Base-by-base conservation (phyloP, 176 grass and related monocot species). In the Avena eriantha region DNA sequence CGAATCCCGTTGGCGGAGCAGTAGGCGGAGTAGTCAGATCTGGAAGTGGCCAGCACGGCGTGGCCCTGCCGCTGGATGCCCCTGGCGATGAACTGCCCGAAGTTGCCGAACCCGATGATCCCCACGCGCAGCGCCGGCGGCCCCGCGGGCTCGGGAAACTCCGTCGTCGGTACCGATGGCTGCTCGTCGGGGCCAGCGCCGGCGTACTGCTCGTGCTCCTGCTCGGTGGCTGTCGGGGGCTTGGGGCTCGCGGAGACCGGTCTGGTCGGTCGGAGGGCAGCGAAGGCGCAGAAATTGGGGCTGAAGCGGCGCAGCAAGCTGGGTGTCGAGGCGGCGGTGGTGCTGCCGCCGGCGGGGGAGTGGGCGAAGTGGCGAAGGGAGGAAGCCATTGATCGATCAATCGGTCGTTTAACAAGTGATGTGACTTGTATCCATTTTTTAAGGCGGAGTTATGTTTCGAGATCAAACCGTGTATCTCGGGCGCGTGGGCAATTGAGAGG, bases 61-160 rank as follows among this genome's bases (percentile, higher is more conserved):
- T 95, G 88, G 77, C 93, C 91, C 74, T 87, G 89, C 81, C 91
- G 59, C 47, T 73, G 85, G 29, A 95, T 78, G n/a, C 93, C 93
- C 17, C 31, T 26, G 6, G 93, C 86, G 58, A 93, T 89, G 80
- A 95, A 93, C 72, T 91, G 93, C 8, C 88, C 91, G 29, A 95
- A 95, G 65, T 93, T 95, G 19, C 88, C 84, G 49, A 95, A 95
- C 24, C 88, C 93, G 7, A 91, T 59, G 50, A 95, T 95, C 18
- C 84, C 91, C 10, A 95, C 76, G 19, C 74, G 73, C 75, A 90
- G 82, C 29, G 57, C 19, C 8, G 12, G 53, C 19, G 4, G 13
- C 2, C 24, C 16, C 49, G 55, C 1, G 5, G 80, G 7, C 13
- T 33, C 23, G 4, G 31, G 5, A 0, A 13, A 2, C 2, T 54